A percentile compares a stretch with the other conserved stretches of the same genome.
Evolutionary conservation across 2,329 filamentous ascomycete genomes (phyloP).

Genomic region (Exutisphaerella laricina): DNA sequence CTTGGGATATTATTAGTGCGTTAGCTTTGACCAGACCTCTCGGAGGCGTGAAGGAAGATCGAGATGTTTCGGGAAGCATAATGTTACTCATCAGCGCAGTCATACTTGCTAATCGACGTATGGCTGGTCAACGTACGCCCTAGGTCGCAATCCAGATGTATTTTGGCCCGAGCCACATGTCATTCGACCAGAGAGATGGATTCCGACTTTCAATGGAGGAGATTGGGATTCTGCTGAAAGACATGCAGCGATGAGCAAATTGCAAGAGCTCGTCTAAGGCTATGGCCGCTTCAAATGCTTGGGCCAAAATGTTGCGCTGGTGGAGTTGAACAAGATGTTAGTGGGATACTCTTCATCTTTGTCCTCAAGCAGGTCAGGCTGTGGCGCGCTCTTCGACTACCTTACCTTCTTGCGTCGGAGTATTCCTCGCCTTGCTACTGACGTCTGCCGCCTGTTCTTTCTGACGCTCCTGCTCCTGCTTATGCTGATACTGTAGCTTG

Average conservation of each 20-base stretch:
- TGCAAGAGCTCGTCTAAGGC: constrained; percentile 26
- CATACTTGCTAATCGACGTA: background rate
- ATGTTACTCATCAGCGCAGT: background rate
- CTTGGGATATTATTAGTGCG: constrained; percentile 11
- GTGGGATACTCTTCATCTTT: too few relatives aligned
- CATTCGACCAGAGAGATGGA: constrained; percentile 15
- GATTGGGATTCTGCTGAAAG: constrained; percentile 6
- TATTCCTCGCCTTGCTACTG: too few relatives aligned
- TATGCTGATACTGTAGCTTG: too few relatives aligned
- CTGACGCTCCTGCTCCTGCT: too few relatives aligned
- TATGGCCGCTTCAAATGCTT: constrained; percentile 25
- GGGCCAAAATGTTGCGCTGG: constrained; percentile 30
- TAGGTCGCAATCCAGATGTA: constrained; percentile 11
- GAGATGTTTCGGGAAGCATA: constrained; percentile 27
- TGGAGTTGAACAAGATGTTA: constrained; percentile 27
- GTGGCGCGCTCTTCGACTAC: too few relatives aligned
- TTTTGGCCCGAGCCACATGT: constrained; percentile 8
- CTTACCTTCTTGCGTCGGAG: too few relatives aligned
- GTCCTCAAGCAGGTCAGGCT: too few relatives aligned
- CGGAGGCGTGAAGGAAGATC: constrained; percentile 31
- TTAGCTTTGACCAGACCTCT: constrained; percentile 13
- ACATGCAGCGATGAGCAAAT: constrained; percentile 9
- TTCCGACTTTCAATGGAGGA: constrained; percentile 5
- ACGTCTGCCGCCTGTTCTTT: too few relatives aligned
- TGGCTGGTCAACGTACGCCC: constrained; percentile 15